A percentile compares a stretch with the other conserved stretches of the same genome.
Evolutionary conservation across 257 asterid genomes (phyloP).

Genomic region (Jaltomata sinuosa): DNA sequence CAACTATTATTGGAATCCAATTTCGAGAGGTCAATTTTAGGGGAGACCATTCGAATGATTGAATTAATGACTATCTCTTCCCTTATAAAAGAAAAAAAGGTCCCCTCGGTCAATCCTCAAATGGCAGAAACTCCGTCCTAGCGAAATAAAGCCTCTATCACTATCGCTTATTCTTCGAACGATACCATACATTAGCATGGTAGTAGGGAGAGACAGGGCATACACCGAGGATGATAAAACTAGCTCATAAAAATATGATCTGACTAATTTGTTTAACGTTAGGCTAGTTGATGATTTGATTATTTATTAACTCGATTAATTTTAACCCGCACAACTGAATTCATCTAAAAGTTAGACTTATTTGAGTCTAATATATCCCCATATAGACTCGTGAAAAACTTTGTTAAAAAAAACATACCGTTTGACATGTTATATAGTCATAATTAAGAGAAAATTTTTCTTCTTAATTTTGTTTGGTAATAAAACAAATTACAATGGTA

Average conservation of each 20-base stretch:
- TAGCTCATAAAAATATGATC: not conserved
- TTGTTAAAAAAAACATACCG: not conserved
- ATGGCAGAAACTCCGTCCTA: too few species aligned
- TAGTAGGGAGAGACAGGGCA: too few species aligned
- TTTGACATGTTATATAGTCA: not conserved
- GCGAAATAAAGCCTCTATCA: too few species aligned
- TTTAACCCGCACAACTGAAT: not conserved
- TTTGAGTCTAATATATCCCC: not conserved
- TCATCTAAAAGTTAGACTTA: not conserved
- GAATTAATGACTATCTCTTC: too few species aligned
- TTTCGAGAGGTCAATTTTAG: too few species aligned
- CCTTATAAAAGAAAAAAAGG: too few species aligned
- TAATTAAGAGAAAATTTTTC: not conserved
- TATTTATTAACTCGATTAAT: not conserved
- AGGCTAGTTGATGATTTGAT: not conserved
- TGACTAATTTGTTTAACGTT: not conserved
- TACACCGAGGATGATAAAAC: too few species aligned
- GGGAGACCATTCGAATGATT: too few species aligned
- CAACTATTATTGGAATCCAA: too few species aligned
- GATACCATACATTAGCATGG: too few species aligned
- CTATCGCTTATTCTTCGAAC: too few species aligned
- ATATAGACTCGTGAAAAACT: not conserved
- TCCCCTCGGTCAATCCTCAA: too few species aligned
- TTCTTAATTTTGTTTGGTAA: not conserved
- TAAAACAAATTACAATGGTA: not conserved